phyloP scores from a whole-genome alignment of 345 rosid genomes.

The Citrus reticulata region DNA sequence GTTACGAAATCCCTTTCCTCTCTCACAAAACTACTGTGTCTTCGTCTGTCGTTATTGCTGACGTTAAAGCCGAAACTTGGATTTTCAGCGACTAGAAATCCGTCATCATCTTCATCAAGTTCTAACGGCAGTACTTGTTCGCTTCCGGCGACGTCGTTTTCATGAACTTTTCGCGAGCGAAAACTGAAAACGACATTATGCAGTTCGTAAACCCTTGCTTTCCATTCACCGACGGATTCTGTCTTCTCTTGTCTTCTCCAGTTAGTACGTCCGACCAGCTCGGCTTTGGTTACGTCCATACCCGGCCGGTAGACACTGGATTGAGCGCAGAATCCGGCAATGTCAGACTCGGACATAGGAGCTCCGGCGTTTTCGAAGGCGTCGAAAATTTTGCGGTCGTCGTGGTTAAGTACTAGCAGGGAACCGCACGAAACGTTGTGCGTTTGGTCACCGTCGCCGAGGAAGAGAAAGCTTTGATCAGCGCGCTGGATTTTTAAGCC shows the following conservation, averaged over 20 bases:
- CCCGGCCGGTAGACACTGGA: slow-evolving; percentile 84
- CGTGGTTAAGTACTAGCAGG: slow-evolving; percentile 70
- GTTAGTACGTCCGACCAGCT: slow-evolving; percentile 64
- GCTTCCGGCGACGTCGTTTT: slow-evolving; percentile 54
- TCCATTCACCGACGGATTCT: slow-evolving; percentile 77
- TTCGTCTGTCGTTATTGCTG: slow-evolving; percentile 36
- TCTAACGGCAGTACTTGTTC: slow-evolving; percentile 64
- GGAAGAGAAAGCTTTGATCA: slow-evolving; percentile 83
- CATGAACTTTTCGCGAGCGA: slow-evolving; percentile 60
- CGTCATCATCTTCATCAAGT: slow-evolving; percentile 80
- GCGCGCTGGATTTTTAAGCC: slow-evolving; percentile 83
- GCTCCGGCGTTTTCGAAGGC: slow-evolving; percentile 77
- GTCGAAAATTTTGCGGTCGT: slow-evolving; percentile 58
- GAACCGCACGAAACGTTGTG: slow-evolving; percentile 62
- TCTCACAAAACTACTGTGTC: slow-evolving; percentile 92
- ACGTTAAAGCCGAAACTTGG: slow-evolving; percentile 45
- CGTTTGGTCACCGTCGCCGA: slow-evolving; percentile 66
- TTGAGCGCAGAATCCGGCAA: slow-evolving; percentile 58
- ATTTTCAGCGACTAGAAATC: slow-evolving; percentile 83
- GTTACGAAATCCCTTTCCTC: slow-evolving; percentile 71
- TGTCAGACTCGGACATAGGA: slow-evolving; percentile 61
- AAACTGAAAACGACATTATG: slow-evolving; percentile 78
- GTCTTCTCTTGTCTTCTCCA: slow-evolving; percentile 85
- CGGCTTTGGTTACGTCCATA: slow-evolving; percentile 92
- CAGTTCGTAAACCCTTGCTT: slow-evolving; percentile 71